Evolutionary conservation across 2,329 filamentous ascomycete species (phyloP).

Genomic region (Fusarium transvaalense): DNA sequence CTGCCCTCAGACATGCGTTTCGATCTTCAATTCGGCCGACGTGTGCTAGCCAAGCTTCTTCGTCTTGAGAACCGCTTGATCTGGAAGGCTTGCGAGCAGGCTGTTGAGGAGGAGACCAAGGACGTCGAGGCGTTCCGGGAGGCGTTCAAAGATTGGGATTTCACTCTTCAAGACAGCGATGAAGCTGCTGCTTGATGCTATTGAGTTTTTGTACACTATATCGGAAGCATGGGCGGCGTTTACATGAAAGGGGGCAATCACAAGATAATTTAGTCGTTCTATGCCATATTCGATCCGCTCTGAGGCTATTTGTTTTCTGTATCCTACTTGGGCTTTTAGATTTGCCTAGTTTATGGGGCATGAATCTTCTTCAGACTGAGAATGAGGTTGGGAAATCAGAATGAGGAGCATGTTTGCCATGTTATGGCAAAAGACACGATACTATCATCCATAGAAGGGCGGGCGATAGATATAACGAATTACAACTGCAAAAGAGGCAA

Average conservation of each 20-base stretch:
- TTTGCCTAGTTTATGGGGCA: not conserved
- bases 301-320: not conserved
- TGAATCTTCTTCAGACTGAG: not conserved
- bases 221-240: conserved; percentile 42
- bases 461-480: not conserved
- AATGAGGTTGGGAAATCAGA: not conserved
- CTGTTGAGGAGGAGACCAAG: conserved; percentile 78
- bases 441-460: not conserved
- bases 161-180: conserved; percentile 63
- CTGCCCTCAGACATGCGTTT: conserved; percentile 81
- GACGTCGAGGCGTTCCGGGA: conserved; percentile 85
- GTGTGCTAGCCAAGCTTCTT: conserved; percentile 89
- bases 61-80: conserved; percentile 81
- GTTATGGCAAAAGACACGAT: not conserved
- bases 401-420: not conserved
- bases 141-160: conserved; percentile 89
- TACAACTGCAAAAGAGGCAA: not conserved
- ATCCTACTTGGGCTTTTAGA: not conserved
- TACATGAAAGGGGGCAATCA: conserved; percentile 11
- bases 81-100: conserved; percentile 88
- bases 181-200: conserved; percentile 20
- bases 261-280: not conserved
- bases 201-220: conserved; percentile 8
- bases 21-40: conserved; percentile 89
- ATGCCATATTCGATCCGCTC: not conserved